Base-by-base conservation (phyloP, 2,329 filamentous ascomycete species). In the Calonectria pseudoturangicola region DNA sequence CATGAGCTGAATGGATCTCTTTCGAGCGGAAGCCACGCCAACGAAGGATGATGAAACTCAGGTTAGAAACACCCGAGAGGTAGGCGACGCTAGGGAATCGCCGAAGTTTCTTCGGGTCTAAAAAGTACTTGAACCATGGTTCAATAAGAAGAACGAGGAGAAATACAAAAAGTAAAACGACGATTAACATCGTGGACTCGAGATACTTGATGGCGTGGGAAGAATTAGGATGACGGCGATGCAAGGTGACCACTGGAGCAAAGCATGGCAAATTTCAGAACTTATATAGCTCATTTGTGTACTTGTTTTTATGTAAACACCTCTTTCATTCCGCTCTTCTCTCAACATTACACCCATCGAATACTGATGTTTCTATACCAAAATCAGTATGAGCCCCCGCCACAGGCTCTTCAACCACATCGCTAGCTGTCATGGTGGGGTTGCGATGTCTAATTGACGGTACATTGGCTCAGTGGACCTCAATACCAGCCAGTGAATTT, bases 1-100 rank as follows among this genome's bases (percentile, higher is more conserved):
- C 85, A 79, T 89, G 88, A 43, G 87, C 77, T 67, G 87, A 84
- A 83, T 87, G 25, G 81, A 87, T 65, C 85, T 88, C 78, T 84
- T 83, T 47, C 83, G 86, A 50, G 83, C 88, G 73, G 86, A 87
- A 75, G 80, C 75, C 79, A 50, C 80, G 74, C 4, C 75, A 30
- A 72, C 66, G 66, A 77, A 64, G 15, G 68, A n/a, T 25, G 33
- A 77, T 65, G 16, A 75, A 80, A 8, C 70, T 70, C 4, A 79
- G 48, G 2, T 78, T 77, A 12, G 74, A 72, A 13, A 79, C 58
- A 25, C 76, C 76, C 0, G 73, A 72, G 16, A 80, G 27, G 2
- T 70, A 62, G 10, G 75, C 73, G 8, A 75, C 73, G 64, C 64
- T 71, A 12, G 76, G 76, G 25, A 76, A 80, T 1, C 73, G 66